Evolutionary conservation across 305 asterid genomes (phyloP), one percentile per base, ranked within the genome.

Genomic region (Fraxinus nigra): DNA sequence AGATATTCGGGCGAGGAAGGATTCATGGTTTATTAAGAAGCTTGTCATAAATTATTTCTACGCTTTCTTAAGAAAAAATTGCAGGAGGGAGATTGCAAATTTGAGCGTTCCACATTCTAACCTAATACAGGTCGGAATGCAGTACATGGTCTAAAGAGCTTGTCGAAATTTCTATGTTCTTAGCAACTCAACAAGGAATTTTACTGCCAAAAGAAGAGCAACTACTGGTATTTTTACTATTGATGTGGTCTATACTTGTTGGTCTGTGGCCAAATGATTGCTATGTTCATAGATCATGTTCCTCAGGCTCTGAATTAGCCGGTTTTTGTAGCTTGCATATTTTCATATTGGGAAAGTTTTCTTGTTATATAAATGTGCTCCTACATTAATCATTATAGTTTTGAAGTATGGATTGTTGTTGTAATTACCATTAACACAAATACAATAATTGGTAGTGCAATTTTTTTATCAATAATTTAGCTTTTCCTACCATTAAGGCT

Each of bases 21-120:
- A 97, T 59, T 97, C 99, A 2, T 97, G 99, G 99, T 97, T 97
- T 84, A 82, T 97, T 13, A 97, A 97, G 90, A 97, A 97, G 90
- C 95, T 97, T 7, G 90, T 95, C 78, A 93, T 97, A 40, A 97
- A 97, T 80, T 97, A 97, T 81, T 95, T 97, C 72, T 97, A 97
- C 22, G 98, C 94, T 37, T 97, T 97, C 91, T 85, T 97, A 87
- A 92, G 98, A 88, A 93, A 90, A 92, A 97, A 97, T 70, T 88
- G 97, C 89, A 89, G 99, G 88, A 92, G 98, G 88, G 98, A 97
- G 38, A 89, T 90, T 0, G 97, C 99, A 4, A 97, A 93, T 85
- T 85, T 97, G 93, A 97, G 94, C 70, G 98, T 93, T 67, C 98
- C 98, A 0, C 99, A 95, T 86, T 82, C 99, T 1, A 92, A 95